A percentile compares a stretch with the other conserved stretches of the same genome.
These are phyloP conservation scores for Mycena haematopus DNA, from an alignment of 768 basidiomycete genomes.

Conservation along the genomic window DNA sequence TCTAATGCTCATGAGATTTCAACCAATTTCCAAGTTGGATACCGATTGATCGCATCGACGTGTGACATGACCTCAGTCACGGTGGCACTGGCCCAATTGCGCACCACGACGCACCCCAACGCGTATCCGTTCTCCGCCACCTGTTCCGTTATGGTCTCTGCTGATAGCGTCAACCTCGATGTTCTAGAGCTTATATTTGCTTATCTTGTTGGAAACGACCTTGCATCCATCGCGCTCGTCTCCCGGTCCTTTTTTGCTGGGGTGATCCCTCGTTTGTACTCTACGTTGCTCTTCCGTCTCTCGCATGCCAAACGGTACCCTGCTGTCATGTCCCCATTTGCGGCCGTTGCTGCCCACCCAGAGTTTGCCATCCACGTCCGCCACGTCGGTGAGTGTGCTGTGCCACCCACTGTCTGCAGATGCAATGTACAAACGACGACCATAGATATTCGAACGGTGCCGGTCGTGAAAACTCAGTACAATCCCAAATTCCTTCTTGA, in stretches of 20 bases:
- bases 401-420: conserved; percentile 6
- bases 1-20: too few relatives aligned
- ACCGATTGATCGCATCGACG: too few relatives aligned
- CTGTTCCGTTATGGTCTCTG: conserved; percentile 57
- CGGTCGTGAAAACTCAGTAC: conserved; percentile 43
- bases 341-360: conserved; percentile 57
- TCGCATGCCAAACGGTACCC: conserved; percentile 66
- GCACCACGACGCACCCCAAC: too few relatives aligned
- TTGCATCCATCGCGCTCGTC: conserved; percentile 67
- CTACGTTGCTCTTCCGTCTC: conserved; percentile 58
- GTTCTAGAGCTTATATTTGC: conserved; percentile 74
- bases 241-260: conserved; percentile 69
- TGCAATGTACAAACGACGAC: conserved; percentile 7
- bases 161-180: conserved; percentile 73
- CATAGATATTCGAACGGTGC: conserved; percentile 59
- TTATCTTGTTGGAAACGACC: conserved; percentile 58
- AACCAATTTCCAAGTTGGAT: too few relatives aligned
- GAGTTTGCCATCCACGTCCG: conserved; percentile 64
- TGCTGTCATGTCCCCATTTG: conserved; percentile 65
- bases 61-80: too few relatives aligned
- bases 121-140: too few relatives aligned
- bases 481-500: conserved; percentile 60
- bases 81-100: too few relatives aligned
- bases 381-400: conserved; percentile 53
- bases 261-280: conserved; percentile 68